Conservation (phyloP, 2,329 filamentous ascomycete genomes). For the Sarocladium oryzae region DNA sequence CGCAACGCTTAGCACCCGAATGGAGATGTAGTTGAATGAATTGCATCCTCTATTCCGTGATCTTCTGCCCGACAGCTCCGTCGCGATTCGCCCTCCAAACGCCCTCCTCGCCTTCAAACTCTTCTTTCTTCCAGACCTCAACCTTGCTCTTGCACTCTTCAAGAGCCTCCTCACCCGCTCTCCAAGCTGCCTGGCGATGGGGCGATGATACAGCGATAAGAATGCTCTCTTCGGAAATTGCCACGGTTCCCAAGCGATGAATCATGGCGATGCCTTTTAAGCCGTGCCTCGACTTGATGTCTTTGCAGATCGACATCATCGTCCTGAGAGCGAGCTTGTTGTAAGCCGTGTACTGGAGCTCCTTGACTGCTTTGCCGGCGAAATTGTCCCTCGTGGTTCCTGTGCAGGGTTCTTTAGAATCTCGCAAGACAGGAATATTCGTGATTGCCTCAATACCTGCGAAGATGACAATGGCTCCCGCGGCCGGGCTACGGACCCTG, state of each 20-base stretch:
- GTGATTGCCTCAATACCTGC: constrained; percentile 44
- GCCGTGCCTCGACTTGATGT: constrained; percentile 51
- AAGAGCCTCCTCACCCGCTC: constrained; percentile 79
- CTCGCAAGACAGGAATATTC: not conserved
- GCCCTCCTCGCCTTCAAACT: constrained; percentile 71
- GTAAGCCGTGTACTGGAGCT: constrained; percentile 73
- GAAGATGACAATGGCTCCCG: constrained; percentile 72
- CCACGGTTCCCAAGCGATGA: constrained; percentile 79
- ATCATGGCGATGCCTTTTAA: constrained; percentile 71
- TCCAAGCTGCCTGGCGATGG: constrained; percentile 81
- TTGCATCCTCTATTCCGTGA: too few species aligned
- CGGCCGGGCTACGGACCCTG: constrained; percentile 63
- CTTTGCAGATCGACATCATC: constrained; percentile 57
- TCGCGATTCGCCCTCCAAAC: constrained; percentile 88
- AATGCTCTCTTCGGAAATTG: constrained; percentile 89
- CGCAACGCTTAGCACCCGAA: too few species aligned
- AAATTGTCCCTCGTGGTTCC: constrained; percentile 76
- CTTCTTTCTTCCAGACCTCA: constrained; percentile 95
- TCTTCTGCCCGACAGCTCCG: constrained; percentile 50
- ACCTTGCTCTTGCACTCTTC: constrained; percentile 79
- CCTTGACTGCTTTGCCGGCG: constrained; percentile 60
- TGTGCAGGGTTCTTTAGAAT: constrained; percentile 21
- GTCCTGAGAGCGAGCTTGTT: constrained; percentile 61
- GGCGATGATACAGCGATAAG: constrained; percentile 78
- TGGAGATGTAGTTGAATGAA: too few species aligned